Percentiles rank a stretch among this genome's conserved stretches.
phyloP scores from a whole-genome alignment of 148 eudicot species.

The Pharnaceum exiguum region DNA sequence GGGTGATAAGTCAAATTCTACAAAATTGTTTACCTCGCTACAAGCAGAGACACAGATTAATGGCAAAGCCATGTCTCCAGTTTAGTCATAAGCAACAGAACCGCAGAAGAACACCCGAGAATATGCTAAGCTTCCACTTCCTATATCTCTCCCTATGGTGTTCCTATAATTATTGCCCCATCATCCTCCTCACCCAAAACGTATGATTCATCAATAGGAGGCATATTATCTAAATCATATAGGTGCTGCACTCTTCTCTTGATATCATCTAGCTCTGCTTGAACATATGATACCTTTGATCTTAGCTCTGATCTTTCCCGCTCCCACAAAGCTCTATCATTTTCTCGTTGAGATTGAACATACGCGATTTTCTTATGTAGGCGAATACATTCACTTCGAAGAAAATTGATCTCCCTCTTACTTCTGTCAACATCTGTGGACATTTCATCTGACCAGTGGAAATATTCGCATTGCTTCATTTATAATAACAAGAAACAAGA shows the following conservation, averaged over 20 bases:
- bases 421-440: constrained; percentile 29
- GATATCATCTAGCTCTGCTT: constrained; percentile 35
- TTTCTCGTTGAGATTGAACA: constrained; percentile 29
- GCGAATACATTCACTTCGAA: constrained; percentile 37
- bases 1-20: neutral
- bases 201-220: constrained; percentile 18
- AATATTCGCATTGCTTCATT: constrained; percentile 39
- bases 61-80: neutral
- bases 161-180: constrained; percentile 22
- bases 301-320: constrained; percentile 35
- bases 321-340: constrained; percentile 35
- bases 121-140: neutral
- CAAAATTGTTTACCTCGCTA: neutral
- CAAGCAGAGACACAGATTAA: neutral
- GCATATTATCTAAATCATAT: constrained; percentile 38
- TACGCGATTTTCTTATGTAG: constrained; percentile 32
- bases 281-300: constrained; percentile 25
- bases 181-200: constrained; percentile 19
- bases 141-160: constrained; percentile 10
- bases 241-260: constrained; percentile 28
- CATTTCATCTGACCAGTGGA: constrained; percentile 38
- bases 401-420: constrained; percentile 29
- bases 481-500: neutral
- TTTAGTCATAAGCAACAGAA: neutral
- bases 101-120: neutral